These are phyloP conservation scores for Papiliotrema nemorosa DNA, from an alignment of 1,284 basidiomycete species.

Conservation along the genomic window DNA sequence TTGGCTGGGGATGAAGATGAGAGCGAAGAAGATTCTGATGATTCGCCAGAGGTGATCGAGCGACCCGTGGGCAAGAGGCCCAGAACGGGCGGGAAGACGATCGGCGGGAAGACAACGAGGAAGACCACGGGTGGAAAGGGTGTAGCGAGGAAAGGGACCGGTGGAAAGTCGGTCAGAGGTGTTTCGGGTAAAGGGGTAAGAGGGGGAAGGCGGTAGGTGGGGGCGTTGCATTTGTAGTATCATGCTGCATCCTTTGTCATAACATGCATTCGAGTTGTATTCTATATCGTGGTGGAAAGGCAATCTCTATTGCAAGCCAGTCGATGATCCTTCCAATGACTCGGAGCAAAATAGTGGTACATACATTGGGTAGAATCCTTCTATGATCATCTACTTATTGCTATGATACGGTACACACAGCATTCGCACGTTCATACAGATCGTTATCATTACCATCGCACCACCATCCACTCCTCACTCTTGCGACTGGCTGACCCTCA, in stretches of 20 bases:
- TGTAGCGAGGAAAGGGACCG: constrained; percentile 14
- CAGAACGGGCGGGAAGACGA: constrained; percentile 22
- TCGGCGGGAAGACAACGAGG: constrained; percentile 18
- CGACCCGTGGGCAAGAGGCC: constrained; percentile 21
- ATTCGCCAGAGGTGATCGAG: constrained; percentile 14
- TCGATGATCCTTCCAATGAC: too few species aligned
- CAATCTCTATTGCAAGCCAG: too few species aligned
- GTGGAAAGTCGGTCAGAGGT: constrained; percentile 1
- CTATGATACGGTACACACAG: too few species aligned
- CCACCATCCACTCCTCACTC: constrained; percentile 29
- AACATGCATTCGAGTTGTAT: too few species aligned
- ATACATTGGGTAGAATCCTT: too few species aligned
- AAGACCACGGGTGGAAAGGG: constrained; percentile 29
- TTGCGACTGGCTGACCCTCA: constrained; percentile 45
- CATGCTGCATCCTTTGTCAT: too few species aligned
- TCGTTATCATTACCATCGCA: too few species aligned
- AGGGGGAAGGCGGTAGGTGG: neutral
- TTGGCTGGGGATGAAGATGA: constrained; percentile 31
- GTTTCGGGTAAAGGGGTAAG: neutral
- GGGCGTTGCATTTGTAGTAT: too few species aligned
- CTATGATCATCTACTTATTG: too few species aligned
- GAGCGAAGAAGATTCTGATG: constrained; percentile 13
- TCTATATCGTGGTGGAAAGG: too few species aligned
- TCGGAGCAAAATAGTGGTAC: too few species aligned
- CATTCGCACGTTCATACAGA: too few species aligned